A percentile compares a stretch with the other conserved stretches of the same genome.
Conservation (phyloP, 768 basidiomycete species). For the Leccinum aurantiacum region DNA sequence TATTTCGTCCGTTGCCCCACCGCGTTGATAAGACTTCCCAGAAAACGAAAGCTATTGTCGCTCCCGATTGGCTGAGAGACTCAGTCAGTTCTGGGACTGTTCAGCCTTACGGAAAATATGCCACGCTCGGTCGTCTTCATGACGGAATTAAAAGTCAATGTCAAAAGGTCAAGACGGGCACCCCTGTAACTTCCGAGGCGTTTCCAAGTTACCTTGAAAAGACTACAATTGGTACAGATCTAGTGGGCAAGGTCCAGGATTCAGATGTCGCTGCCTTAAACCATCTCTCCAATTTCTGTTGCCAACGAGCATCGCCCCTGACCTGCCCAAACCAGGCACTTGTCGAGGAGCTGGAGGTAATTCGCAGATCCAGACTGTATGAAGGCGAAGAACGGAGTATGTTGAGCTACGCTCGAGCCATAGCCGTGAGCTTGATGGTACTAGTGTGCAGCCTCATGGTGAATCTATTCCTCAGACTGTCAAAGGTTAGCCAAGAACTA, state of each 20-base stretch:
- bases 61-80: constrained; percentile 67
- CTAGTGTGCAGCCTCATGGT: not conserved
- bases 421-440: constrained; percentile 50
- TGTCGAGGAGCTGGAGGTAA: constrained; percentile 54
- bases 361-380: constrained; percentile 56
- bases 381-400: constrained; percentile 70
- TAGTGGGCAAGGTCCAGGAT: constrained; percentile 10
- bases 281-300: constrained; percentile 49
- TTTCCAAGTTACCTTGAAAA: not conserved
- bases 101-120: constrained; percentile 55
- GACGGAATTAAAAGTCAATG: constrained; percentile 47
- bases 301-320: constrained; percentile 63
- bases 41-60: constrained; percentile 68
- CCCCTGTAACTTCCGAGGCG: not conserved
- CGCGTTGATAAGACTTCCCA: constrained; percentile 26
- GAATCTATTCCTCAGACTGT: constrained; percentile 35
- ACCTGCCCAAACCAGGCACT: constrained; percentile 68
- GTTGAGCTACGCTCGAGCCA: constrained; percentile 69
- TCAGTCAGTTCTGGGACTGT: constrained; percentile 46
- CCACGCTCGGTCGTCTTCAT: constrained; percentile 52
- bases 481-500: constrained; percentile 40
- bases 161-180: constrained; percentile 29
- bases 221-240: constrained; percentile 19
- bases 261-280: constrained; percentile 22
- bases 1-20: not conserved